Conservation (phyloP, 805 yeast genomes). For the Nakazawaea ernobii region DNA sequence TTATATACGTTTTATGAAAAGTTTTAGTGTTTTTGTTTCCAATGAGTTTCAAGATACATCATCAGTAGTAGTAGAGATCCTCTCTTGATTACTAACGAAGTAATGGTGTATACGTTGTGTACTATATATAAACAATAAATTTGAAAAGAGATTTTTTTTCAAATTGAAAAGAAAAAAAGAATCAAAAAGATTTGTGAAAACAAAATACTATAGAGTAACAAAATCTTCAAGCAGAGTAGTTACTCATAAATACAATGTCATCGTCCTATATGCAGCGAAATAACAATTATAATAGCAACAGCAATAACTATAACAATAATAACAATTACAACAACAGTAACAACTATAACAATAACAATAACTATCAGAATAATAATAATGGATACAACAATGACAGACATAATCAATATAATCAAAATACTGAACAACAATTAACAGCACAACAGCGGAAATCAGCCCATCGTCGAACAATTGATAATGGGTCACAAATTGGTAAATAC, state of each 20-base stretch:
- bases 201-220: neutral
- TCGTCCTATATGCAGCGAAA: neutral
- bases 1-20: neutral
- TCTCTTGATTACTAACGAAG: no score
- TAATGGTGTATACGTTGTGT: neutral
- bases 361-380: neutral
- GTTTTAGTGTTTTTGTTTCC: no score
- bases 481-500: conserved; percentile 67
- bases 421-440: neutral
- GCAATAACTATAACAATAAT: neutral
- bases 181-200: neutral
- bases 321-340: neutral
- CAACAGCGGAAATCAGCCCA: conserved; percentile 49
- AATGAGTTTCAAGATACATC: no score
- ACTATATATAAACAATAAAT: neutral
- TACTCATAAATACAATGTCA: neutral
- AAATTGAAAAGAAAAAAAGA: no score
- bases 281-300: neutral
- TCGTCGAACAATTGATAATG: conserved; percentile 74
- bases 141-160: no score
- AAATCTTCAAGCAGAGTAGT: neutral
- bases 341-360: neutral
- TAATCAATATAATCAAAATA: neutral
- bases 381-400: neutral
- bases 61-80: no score